A percentile compares a stretch with the other conserved stretches of the same genome.
Conservation (phyloP, 768 basidiomycete species). For the Suillus bovinus region DNA sequence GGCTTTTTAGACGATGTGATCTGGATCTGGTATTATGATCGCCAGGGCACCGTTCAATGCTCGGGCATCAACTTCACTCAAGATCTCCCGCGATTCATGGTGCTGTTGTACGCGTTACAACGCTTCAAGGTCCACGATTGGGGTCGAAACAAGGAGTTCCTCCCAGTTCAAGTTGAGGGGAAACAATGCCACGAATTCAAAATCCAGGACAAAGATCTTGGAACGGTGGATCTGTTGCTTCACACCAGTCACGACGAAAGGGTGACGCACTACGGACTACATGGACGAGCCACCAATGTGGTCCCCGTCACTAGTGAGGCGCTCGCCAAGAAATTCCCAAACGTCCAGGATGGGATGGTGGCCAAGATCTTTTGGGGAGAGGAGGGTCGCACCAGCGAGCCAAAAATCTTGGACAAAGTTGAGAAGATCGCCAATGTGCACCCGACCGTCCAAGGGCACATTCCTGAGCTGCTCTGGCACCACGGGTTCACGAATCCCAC, state of each 20-base stretch:
- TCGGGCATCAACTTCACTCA: neutral
- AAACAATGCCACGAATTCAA: neutral
- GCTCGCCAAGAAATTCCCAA: neutral
- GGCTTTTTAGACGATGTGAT: neutral
- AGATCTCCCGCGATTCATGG: neutral
- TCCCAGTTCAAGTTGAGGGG: neutral
- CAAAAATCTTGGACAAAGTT: neutral
- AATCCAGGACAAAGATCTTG: neutral
- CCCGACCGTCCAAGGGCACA: neutral
- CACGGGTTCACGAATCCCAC: neutral
- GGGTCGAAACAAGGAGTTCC: neutral
- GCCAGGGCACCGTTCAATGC: neutral
- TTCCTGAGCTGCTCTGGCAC: neutral
- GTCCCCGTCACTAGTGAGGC: neutral
- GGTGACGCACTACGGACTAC: neutral
- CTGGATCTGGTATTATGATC: conserved; percentile 8
- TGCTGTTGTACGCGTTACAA: neutral
- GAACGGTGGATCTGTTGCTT: neutral
- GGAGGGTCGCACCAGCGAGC: neutral
- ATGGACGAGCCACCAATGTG: conserved; percentile 4
- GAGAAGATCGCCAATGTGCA: neutral
- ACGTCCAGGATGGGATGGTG: neutral
- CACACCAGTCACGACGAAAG: neutral
- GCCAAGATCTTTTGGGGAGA: neutral
- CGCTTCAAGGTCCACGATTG: neutral